Conservation (phyloP, 495 filamentous ascomycete genomes). For the Penicillium simplicissimum region DNA sequence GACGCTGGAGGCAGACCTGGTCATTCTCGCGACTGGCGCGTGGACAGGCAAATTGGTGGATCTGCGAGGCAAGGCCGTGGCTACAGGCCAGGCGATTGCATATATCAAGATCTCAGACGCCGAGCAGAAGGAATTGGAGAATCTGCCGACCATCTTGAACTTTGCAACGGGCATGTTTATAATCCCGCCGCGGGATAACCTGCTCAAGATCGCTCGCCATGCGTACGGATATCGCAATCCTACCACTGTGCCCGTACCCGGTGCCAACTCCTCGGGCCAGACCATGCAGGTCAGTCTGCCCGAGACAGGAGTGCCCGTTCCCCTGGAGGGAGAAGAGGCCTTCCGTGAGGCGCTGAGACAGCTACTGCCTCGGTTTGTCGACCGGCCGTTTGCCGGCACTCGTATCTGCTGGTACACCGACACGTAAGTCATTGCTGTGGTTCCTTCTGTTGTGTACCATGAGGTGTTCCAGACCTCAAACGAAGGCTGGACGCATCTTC, state of each 20-base stretch:
- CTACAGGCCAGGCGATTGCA: constrained; percentile 77
- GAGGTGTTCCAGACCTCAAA: not conserved
- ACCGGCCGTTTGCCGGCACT: constrained; percentile 66
- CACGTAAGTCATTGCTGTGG: constrained; percentile 49
- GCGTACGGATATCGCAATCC: constrained; percentile 81
- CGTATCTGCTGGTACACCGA: constrained; percentile 90
- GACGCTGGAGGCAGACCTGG: constrained; percentile 65
- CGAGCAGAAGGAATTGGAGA: constrained; percentile 62
- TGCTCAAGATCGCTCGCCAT: constrained; percentile 83
- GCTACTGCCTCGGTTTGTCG: constrained; percentile 61
- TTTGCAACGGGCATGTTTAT: constrained; percentile 79
- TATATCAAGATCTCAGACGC: constrained; percentile 70
- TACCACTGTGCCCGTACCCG: constrained; percentile 42
- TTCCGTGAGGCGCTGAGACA: constrained; percentile 61
- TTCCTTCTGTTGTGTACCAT: not conserved
- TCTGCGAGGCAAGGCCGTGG: constrained; percentile 69
- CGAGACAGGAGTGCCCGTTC: constrained; percentile 38
- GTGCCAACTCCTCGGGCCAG: constrained; percentile 9
- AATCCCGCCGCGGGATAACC: constrained; percentile 69
- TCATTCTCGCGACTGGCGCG: constrained; percentile 80
- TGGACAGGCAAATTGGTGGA: constrained; percentile 80
- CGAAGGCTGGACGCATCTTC: not conserved
- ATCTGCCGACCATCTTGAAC: constrained; percentile 77
- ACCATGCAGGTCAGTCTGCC: constrained; percentile 47
- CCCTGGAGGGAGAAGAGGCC: constrained; percentile 62